Evolutionary conservation across 345 rosid genomes (phyloP), one percentile per base, ranked within the genome.

Genomic region (Murraya paniculata): DNA sequence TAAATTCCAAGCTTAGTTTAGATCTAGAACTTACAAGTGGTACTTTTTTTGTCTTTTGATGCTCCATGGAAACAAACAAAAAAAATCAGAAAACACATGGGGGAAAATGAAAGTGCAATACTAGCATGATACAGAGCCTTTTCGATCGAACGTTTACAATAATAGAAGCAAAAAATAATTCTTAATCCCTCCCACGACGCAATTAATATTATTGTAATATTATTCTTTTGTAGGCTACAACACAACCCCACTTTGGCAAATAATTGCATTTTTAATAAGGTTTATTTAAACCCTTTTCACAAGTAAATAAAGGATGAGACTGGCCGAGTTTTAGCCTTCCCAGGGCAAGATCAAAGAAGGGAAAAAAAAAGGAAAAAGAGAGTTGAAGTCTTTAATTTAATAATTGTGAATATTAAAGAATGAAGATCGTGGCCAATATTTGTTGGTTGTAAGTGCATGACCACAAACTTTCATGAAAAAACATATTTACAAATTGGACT

Each of bases 161-260:
- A 19, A 39, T 56, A 24, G 39, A 70, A 60, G 30, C 31, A 56
- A 69, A 31, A 64, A 14, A 1, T 8, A 45, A 68, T 64, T 68
- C 61, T 75, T 57, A 74, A 64, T 64, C 80, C 72, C 68, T 48
- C 59, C 45, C 77, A 65, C 64, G 68, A 84, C 18, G 67, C 11
- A 45, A 3, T 68, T n/a, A 19, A 58, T 71, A 53, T 76, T 27
- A 45, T 69, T 50, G 33, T 57, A 56, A 53, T 3, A 30, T 57
- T 58, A 58, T 35, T 73, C 35, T 9, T 58, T 72, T 57, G 13
- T 71, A 38, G 25, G 27, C 36, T 48, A 30, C n/a, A 30, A 68
- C 19, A 66, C 73, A 78, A 39, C 48, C 38, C 86, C 83, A 77
- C 86, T 80, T 30, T 30, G 62, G 24, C 71, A 71, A 81, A 81